Evolutionary conservation across 23 red algal species (phyloP).

Genomic region (Porphyridium purpureum): DNA sequence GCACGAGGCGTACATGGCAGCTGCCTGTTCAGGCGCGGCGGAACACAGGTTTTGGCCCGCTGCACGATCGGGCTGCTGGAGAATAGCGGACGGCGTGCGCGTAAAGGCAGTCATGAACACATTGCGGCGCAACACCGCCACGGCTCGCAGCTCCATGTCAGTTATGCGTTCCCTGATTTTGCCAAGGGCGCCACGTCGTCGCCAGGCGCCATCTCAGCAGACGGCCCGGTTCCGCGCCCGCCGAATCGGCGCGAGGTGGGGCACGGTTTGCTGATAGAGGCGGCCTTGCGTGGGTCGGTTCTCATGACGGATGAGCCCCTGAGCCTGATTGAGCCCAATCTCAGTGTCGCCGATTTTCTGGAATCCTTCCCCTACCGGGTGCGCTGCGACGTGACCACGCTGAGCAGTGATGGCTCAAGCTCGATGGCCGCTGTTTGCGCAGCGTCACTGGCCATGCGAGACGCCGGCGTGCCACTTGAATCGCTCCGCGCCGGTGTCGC

Average conservation of each 20-base stretch:
- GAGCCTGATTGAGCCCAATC: too few species aligned
- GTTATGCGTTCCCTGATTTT: too few species aligned
- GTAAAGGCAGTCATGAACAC: too few species aligned
- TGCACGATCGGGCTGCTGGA: slow-evolving; percentile 56
- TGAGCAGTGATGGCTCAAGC: slow-evolving; percentile 7
- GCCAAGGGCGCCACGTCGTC: too few species aligned
- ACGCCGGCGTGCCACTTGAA: not conserved
- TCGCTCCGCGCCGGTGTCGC: not conserved
- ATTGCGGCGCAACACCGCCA: slow-evolving; percentile 15
- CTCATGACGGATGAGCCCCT: too few species aligned
- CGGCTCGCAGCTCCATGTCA: slow-evolving; percentile 43
- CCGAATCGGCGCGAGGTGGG: slow-evolving; percentile 58
- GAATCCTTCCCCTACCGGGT: slow-evolving; percentile 48
- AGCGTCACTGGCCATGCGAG: not conserved
- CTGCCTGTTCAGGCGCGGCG: slow-evolving; percentile 56
- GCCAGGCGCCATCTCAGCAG: slow-evolving; percentile 43
- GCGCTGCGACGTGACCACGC: slow-evolving; percentile 37
- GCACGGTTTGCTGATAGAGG: slow-evolving; percentile 57
- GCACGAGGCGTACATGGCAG: slow-evolving; percentile 77
- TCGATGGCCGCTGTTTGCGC: slow-evolving; percentile 7
- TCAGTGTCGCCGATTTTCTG: too few species aligned
- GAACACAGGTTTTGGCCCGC: slow-evolving; percentile 65
- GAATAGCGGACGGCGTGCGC: too few species aligned
- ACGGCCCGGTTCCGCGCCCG: slow-evolving; percentile 60
- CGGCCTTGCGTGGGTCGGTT: too few species aligned